Evolutionary conservation across 176 grass and related monocot genomes (phyloP).

Genomic region (Alloteropsis semialata): DNA sequence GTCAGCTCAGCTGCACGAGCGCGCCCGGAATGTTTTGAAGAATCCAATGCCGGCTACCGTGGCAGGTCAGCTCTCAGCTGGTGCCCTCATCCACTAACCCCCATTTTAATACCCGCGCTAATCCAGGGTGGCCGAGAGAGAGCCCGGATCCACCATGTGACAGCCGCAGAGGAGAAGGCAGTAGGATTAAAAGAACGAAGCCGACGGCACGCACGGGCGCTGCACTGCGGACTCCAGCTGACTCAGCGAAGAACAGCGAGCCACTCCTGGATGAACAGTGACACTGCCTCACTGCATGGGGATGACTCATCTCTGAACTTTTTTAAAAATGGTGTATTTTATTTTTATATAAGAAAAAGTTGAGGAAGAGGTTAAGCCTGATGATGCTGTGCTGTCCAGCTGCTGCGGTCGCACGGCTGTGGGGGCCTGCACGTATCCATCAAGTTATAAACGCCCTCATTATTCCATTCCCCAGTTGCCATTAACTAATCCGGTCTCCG

Average conservation of each 20-base stretch:
- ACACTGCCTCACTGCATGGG: background rate
- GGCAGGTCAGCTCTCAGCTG: slow-evolving; percentile 2
- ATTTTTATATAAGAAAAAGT: background rate
- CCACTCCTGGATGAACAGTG: background rate
- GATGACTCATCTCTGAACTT: slow-evolving; percentile 10
- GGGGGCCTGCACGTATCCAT: background rate
- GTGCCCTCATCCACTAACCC: slow-evolving; percentile 11
- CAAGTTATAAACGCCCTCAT: slow-evolving; percentile 6
- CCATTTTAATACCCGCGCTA: background rate
- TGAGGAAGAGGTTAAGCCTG: background rate
- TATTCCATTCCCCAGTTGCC: background rate
- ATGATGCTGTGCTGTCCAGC: background rate
- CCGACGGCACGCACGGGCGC: background rate
- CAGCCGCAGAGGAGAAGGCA: background rate
- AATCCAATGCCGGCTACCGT: slow-evolving; percentile 33
- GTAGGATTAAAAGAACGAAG: background rate
- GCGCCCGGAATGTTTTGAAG: slow-evolving; percentile 35
- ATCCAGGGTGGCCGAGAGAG: slow-evolving; percentile 13
- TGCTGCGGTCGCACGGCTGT: background rate
- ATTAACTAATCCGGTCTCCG: background rate
- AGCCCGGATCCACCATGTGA: background rate
- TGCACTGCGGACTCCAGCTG: background rate
- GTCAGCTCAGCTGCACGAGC: slow-evolving; percentile 21
- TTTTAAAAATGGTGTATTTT: background rate
- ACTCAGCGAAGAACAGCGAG: background rate